phyloP scores from a whole-genome alignment of 2,329 filamentous ascomycete genomes.

The Epichloe typhina region DNA sequence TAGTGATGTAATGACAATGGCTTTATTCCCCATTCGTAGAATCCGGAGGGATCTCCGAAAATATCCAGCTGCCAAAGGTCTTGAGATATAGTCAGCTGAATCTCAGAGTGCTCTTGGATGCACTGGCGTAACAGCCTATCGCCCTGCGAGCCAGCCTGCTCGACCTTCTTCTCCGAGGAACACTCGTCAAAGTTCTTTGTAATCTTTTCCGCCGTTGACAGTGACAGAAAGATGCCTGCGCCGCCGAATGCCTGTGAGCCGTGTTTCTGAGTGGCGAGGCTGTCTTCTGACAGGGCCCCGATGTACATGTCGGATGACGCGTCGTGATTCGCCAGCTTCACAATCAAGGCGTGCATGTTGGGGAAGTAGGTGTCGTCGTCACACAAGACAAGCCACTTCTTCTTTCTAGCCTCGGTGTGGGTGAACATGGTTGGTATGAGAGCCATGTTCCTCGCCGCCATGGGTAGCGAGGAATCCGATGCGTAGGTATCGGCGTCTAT shows the following conservation, averaged over 20 bases:
- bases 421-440: constrained; percentile 40
- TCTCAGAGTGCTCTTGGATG: constrained; percentile 46
- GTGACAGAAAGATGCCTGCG: constrained; percentile 47
- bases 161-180: constrained; percentile 20
- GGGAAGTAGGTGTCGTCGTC: constrained; percentile 54
- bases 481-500: constrained; percentile 44
- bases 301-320: constrained; percentile 40
- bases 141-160: constrained; percentile 1
- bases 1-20: constrained; percentile 51
- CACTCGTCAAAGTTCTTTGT: constrained; percentile 30
- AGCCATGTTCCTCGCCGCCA: constrained; percentile 44
- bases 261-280: constrained; percentile 43
- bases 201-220: constrained; percentile 31
- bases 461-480: constrained; percentile 29
- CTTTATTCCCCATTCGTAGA: constrained; percentile 47
- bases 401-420: constrained; percentile 30
- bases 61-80: constrained; percentile 49
- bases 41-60: constrained; percentile 44
- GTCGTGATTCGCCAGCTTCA: constrained; percentile 38
- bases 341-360: constrained; percentile 38
- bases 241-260: constrained; percentile 51
- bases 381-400: constrained; percentile 47
- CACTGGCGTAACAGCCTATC: constrained; percentile 20
- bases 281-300: constrained; percentile 47
- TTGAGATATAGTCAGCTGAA: constrained; percentile 38